Percentiles rank a stretch among this genome's conserved stretches.
These are phyloP conservation scores for Apiospora marii DNA, from an alignment of 2,329 filamentous ascomycete genomes.

Conservation along the genomic window DNA sequence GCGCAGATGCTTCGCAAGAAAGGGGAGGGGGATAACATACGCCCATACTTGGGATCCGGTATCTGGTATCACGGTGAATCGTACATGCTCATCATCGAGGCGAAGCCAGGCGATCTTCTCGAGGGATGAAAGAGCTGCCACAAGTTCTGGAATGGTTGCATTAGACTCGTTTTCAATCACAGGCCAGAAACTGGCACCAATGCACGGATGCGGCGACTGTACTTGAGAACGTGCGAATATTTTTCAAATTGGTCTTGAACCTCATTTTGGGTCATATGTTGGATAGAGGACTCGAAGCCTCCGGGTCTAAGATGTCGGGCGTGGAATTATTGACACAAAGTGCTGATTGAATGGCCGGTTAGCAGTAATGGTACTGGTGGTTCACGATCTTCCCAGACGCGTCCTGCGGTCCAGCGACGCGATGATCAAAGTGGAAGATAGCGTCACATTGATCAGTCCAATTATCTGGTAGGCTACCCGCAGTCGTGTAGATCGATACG, in stretches of 20 bases:
- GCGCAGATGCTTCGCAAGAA: neutral
- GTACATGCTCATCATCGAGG: conserved; percentile 84
- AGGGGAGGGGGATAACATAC: conserved; percentile 56
- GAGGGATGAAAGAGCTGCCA: conserved; percentile 68
- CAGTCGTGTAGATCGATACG: neutral
- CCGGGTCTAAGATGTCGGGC: conserved; percentile 18
- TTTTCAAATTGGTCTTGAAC: conserved; percentile 71
- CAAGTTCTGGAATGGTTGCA: conserved; percentile 59
- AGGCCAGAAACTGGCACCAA: neutral
- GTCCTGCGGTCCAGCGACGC: conserved; percentile 26
- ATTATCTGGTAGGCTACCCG: conserved; percentile 8
- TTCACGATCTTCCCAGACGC: neutral
- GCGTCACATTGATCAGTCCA: conserved; percentile 5
- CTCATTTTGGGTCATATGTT: conserved; percentile 61
- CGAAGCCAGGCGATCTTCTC: conserved; percentile 92
- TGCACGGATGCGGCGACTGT: conserved; percentile 33
- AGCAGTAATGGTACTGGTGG: neutral
- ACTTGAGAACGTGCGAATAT: conserved; percentile 73
- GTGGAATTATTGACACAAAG: conserved; percentile 16
- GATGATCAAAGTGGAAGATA: conserved; percentile 1
- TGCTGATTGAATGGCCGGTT: neutral
- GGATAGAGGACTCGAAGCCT: conserved; percentile 27
- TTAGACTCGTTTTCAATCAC: conserved; percentile 1
- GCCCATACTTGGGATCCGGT: conserved; percentile 97
- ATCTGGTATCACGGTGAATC: conserved; percentile 95